Base-by-base conservation (phyloP, 2,329 filamentous ascomycete species). In the Fonsecaea multimorphosa region DNA sequence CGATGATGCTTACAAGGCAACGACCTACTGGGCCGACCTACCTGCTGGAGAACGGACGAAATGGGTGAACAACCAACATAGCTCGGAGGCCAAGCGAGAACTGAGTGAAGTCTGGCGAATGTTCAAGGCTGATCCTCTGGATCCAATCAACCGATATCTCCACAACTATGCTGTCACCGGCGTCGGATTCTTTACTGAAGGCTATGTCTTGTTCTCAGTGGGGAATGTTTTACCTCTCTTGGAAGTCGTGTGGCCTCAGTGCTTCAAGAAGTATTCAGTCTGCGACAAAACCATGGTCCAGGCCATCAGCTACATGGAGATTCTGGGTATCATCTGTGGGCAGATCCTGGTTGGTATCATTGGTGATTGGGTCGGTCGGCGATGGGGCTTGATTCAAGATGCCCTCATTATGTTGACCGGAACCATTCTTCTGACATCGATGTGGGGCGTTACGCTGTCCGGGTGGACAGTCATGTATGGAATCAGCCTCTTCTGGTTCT, bases 381-480 rank as follows among this genome's bases (percentile, higher is more conserved):
- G 94, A 73, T 97, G 90, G 87, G 94, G 94, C 85, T 85, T 98
- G 22, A 97, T 97, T 72, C 94, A 97, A 80, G 94, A 98, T 79
- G 93, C 94, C 46, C 76, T 86, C 67, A 93, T 98, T 83, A 98
- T 97, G 94, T 91, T 97, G 72, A 73, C 96, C 72, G 94, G 94
- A 82, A 85, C 97, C 22, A 74, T 97, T 73, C 94, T 97, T 90
- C 86, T 97, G 63, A 95, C 91, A 56, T 91, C 92, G 66, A 90
- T 91, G 32, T 97, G 94, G 94, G 94, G 93, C 67, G 80, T 90
- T 34, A 92, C 87, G 34, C 84, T 95, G 58, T 89, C 97, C 74
- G 93, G 93, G 73, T 97, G 94, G 93, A 91, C 97, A 64, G 96
- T 97, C 75, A 96, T 93, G 84, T 98, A 97, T 77, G 91, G 90